phyloP scores from a whole-genome alignment of 2,329 filamentous ascomycete genomes.

The Penicillium sp. region DNA sequence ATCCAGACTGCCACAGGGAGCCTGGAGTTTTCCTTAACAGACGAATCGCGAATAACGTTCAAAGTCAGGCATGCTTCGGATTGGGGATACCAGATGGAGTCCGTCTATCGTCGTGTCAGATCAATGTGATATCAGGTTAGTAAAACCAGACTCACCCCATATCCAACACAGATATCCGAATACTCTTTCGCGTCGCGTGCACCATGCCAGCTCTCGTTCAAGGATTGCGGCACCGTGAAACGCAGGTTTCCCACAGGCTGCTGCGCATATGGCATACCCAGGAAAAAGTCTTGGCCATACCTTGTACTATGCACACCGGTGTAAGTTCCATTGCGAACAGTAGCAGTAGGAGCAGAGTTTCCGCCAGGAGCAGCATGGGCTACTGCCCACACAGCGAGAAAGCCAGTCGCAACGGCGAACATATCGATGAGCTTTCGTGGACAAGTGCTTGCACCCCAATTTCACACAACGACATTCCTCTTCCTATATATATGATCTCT shows the following conservation, averaged over 20 bases:
- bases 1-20: constrained; percentile 65
- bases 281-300: constrained; percentile 55
- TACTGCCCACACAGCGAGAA: constrained; percentile 19
- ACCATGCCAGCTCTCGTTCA: constrained; percentile 52
- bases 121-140: not conserved
- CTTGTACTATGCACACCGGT: constrained; percentile 42
- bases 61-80: constrained; percentile 64
- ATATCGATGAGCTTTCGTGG: not conserved
- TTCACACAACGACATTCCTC: not conserved
- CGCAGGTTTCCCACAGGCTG: constrained; percentile 57
- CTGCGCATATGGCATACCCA: constrained; percentile 61
- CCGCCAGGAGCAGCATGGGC: constrained; percentile 25
- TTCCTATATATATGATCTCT: not conserved
- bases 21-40: constrained; percentile 38
- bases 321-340: constrained; percentile 53
- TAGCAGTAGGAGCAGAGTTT: constrained; percentile 31
- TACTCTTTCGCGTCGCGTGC: constrained; percentile 49
- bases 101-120: constrained; percentile 22
- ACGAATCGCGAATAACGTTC: constrained; percentile 59
- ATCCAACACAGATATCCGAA: constrained; percentile 53
- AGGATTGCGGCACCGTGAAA: constrained; percentile 53
- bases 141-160: constrained; percentile 43
- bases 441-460: not conserved
- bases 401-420: constrained; percentile 6
- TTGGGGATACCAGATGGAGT: constrained; percentile 39